Percentiles rank a stretch among this genome's conserved stretches.
phyloP scores from a whole-genome alignment of 1,139 yeast genomes.

The Zygotorulaspora mrakii region DNA sequence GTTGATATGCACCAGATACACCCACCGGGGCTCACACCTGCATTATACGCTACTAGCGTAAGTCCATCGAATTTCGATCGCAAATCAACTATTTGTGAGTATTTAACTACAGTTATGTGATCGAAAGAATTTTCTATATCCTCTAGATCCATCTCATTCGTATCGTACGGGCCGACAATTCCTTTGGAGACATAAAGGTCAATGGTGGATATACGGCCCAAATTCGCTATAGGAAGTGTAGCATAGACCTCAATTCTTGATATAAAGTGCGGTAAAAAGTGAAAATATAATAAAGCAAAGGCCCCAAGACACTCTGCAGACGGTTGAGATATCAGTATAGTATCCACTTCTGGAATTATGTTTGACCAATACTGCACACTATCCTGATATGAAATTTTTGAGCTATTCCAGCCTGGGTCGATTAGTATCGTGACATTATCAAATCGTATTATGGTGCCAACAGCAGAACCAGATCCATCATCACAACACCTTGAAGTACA shows the following conservation, averaged over 20 bases:
- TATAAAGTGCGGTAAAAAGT: conserved; percentile 55
- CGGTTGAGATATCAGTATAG: conserved; percentile 79
- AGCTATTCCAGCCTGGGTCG: conserved; percentile 74
- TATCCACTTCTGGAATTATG: conserved; percentile 51
- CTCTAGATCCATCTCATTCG: conserved; percentile 58
- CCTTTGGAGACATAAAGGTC: conserved; percentile 76
- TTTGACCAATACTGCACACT: conserved; percentile 42
- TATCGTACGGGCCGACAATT: conserved; percentile 65
- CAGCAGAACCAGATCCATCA: conserved; percentile 31
- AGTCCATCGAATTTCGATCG: conserved; percentile 57
- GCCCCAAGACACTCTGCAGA: conserved; percentile 81
- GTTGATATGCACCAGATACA: conserved; percentile 69
- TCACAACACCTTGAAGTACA: conserved; percentile 32
- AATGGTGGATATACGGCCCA: conserved; percentile 81
- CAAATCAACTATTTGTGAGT: conserved; percentile 68
- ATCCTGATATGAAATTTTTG: conserved; percentile 28
- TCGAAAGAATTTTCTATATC: conserved; percentile 83
- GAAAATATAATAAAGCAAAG: conserved; percentile 59
- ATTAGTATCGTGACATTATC: conserved; percentile 52
- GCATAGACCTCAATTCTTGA: conserved; percentile 73
- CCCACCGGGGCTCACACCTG: conserved; percentile 95
- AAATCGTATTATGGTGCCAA: conserved; percentile 39
- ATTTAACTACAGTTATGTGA: conserved; percentile 62
- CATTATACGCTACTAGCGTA: conserved; percentile 74
- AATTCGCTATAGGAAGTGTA: conserved; percentile 80